Base-by-base conservation (phyloP, 768 basidiomycete species). In the Porphyrellus cyaneotinctus region DNA sequence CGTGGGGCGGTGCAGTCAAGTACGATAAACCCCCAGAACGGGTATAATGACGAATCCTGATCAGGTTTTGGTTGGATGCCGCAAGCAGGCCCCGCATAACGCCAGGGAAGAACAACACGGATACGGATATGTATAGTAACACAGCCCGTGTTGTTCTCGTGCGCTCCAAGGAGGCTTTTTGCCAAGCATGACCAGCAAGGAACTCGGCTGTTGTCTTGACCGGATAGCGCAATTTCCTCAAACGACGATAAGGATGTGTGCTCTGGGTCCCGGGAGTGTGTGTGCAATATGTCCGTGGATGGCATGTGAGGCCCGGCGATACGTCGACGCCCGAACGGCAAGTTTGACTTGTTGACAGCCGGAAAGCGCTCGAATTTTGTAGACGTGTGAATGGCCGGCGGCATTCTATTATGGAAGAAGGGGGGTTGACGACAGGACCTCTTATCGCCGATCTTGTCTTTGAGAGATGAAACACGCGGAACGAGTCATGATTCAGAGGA, bases 381-480 rank as follows among this genome's bases (percentile, higher is more conserved):
- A 10, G 48, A 32, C 51, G 60, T 60, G 60, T 45, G 59, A 60
- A 60, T 14, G 32, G 39, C 47, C 30, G 43, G 59, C 43, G 47
- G 49, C 15, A 49, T 17, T 36, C 7, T n/a, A 23, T 18, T 18
- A 54, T 35, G 30, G 38, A 51, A 56, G 53, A 2, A 17, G 23
- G 24, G 2, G 42, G 46, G 28, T 31, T 47, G 47, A 43, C 18
- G 23, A 36, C 44, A 8, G 20, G 47, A 24, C 32, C 58, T 43
- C 53, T 42, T 17, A n/a, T 15, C 24, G 11, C 31, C 31, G 30
- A 24, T 13, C 31, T 38, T 33, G 23, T 36, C 13, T 49, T 48
- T 33, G 32, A 30, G 32, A 24, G 24, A 23, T 44, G 44, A 39
- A 35, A 58, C 30, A 1, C 32, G 17, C n/a, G n/a, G 36, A 10